Evolutionary conservation across 164 flowering plant species (phyloP), one percentile per base, ranked within the genome.

Genomic region (Magnolia changhungtana): DNA sequence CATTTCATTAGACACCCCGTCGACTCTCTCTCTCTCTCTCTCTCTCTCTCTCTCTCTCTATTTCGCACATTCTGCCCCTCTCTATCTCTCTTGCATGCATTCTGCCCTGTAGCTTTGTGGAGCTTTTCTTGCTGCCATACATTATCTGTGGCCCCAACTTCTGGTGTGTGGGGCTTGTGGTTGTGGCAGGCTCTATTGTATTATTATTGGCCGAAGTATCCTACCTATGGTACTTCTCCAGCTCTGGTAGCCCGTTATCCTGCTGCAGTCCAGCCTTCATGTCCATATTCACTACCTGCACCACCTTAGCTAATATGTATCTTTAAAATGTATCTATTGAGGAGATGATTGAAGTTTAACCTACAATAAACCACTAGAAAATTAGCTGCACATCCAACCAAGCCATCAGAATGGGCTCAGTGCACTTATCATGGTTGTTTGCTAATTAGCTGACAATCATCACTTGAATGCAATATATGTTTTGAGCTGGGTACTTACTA

Each of bases 41-140:
- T 61, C 64, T 61, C 64, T 61, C 64, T 63, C 65, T 63, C 65
- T 63, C 65, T 63, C 65, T 63, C 65, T 63, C 65, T 1, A 7
- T 18, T 5, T 21, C 7, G n/a, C 21, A 63, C 65, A 18, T 63
- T 9, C 21, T 18, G 7, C 21, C 9, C 9, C n/a, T 16, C n/a
- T 61, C n/a, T 61, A 61, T 61, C 18, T 61, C 19, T 20, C 18
- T 61, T 61, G 18, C 64, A 61, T 61, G 64, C 19, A 18, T 63
- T 9, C 21, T 18, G 1, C 21, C 21, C 21, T 18, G 65, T n/a
- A n/a, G 5, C 21, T 16, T 5, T 7, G 3, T 63, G 21, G 21
- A 63, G 19, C 9, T 18, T 7, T 63, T 63, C 20, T 21, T 63
- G 65, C 21, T n/a, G 21, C 19, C 65, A 63, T 16, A n/a, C 65